Base-by-base conservation (phyloP, 2,329 filamentous ascomycete genomes). In the Fusarium illudens region DNA sequence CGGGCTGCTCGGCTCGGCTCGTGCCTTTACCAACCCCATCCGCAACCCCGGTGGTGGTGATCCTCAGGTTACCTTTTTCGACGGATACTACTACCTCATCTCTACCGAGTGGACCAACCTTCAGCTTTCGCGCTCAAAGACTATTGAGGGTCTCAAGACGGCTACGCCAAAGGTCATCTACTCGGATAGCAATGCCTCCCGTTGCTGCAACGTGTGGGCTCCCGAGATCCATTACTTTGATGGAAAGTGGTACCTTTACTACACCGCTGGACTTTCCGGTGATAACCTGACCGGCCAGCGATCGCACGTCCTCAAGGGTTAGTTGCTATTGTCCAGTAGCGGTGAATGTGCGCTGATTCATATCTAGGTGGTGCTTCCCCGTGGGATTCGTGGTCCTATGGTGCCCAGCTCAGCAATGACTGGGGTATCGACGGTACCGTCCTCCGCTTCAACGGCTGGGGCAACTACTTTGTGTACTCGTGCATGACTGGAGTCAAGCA, bases 121-220 rank as follows among this genome's bases (percentile, higher is more conserved):
- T 12, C 79, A 85, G 64, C 81, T 89, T n/a, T 82, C 84, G 0
- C 79, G 84, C 1, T 81, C 87, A 0, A 84, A 77, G 10, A 88
- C 85, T 0, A 75, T 89, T 6, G 81, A 83, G 30, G 86, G 85
- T 0, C 75, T 89, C n/a, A 86, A 87, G 77, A 84, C 80, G 0
- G 84, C 82, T 0, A 79, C 82, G 34, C 82, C 80, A 19, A 86
- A 85, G 65, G 71, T 79, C 3, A 83, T 88, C 27, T 88, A 84
- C 77, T 80, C 79, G 0, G 83, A 85, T 58, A 76, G 74, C 5
- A 81, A 80, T 15, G 71, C 84, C 2, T 77, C 76, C 4, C 78
- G 84, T 15, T 84, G 83, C 74, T 84, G 84, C 73, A 87, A 86
- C 56, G 81, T 88, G 34, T 89, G 86, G 86, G 86, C 86, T 0